A percentile compares a stretch with the other conserved stretches of the same genome.
These are phyloP conservation scores for Gymnopilus junonius DNA, from an alignment of 768 basidiomycete species.

Conservation along the genomic window DNA sequence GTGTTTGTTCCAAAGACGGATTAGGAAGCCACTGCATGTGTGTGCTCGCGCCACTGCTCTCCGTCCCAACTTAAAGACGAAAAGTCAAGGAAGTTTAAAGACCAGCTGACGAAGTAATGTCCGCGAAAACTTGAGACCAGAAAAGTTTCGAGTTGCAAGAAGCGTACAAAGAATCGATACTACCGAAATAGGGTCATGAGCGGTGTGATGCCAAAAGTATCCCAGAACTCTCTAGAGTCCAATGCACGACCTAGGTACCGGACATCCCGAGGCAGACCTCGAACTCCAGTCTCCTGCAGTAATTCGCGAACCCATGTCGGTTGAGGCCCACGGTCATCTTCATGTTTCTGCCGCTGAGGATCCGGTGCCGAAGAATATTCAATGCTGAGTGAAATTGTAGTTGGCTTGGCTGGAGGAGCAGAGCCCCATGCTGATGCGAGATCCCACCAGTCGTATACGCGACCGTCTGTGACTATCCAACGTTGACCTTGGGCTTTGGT, in stretches of 20 bases:
- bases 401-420: neutral
- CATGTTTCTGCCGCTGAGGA: neutral
- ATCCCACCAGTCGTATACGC: conserved; percentile 75
- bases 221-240: conserved; percentile 68
- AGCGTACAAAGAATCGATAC: neutral
- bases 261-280: conserved; percentile 54
- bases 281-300: conserved; percentile 55
- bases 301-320: conserved; percentile 61
- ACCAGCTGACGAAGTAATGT: too few species aligned
- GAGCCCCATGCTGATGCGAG: conserved; percentile 59
- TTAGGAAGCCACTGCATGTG: too few species aligned
- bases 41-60: too few species aligned
- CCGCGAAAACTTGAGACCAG: too few species aligned
- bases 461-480: conserved; percentile 58
- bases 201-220: conserved; percentile 47
- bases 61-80: too few species aligned
- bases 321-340: conserved; percentile 40
- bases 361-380: neutral
- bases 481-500: conserved; percentile 51
- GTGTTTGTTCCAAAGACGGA: too few species aligned
- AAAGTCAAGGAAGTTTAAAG: too few species aligned
- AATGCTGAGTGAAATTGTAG: too few species aligned
- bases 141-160: too few species aligned
- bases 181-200: conserved; percentile 29
- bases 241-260: conserved; percentile 54